phyloP scores from a whole-genome alignment of 495 filamentous ascomycete genomes.

The Penicillium steckii region DNA sequence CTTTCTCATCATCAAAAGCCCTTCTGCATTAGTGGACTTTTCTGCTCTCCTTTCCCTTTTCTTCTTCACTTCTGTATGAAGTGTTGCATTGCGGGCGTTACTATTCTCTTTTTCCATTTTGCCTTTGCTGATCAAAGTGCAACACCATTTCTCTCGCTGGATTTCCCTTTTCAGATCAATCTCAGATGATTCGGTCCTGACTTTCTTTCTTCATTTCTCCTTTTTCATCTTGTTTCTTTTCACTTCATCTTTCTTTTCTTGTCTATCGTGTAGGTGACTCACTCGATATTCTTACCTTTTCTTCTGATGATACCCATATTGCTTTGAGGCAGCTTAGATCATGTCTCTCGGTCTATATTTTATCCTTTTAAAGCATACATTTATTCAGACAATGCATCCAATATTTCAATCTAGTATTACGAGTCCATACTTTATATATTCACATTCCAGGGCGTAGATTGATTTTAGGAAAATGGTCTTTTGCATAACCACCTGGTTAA shows the following conservation, averaged over 20 bases:
- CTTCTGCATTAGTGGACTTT: background rate
- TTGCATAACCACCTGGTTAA: too few species aligned
- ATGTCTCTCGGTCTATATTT: constrained; percentile 4
- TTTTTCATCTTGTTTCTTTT: constrained; percentile 2
- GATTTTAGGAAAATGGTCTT: too few species aligned
- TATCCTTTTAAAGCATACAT: too few species aligned
- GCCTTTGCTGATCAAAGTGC: background rate
- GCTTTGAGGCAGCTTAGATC: constrained; percentile 4
- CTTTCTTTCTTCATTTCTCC: constrained; percentile 10
- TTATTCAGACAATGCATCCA: too few species aligned
- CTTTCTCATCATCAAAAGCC: background rate
- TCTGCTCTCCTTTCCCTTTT: background rate
- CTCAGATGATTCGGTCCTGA: background rate
- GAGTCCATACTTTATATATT: too few species aligned
- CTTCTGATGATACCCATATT: constrained; percentile 42
- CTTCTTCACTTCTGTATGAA: background rate
- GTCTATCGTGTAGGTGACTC: too few species aligned
- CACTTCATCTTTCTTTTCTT: constrained; percentile 3
- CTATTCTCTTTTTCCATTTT: background rate
- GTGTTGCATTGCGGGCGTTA: background rate
- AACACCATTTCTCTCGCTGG: constrained; percentile 4
- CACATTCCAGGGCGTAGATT: too few species aligned
- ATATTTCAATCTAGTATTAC: too few species aligned
- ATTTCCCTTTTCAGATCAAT: background rate
- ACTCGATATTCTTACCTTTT: constrained; percentile 5